Evolutionary conservation across 768 basidiomycete species (phyloP).

Genomic region (Kwoniella pini): DNA sequence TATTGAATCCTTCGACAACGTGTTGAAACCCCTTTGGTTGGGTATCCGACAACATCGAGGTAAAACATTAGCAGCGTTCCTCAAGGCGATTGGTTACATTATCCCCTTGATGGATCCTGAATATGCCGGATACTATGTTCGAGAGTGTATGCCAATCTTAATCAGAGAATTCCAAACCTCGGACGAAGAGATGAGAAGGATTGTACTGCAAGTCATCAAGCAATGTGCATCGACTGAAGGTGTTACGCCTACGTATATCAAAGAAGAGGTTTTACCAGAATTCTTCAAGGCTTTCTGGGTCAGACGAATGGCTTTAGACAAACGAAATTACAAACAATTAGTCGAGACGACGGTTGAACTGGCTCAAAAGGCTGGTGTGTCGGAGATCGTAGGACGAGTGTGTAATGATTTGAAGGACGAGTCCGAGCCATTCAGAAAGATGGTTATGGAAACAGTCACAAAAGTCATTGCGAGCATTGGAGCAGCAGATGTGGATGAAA

Average conservation of each 20-base stretch:
- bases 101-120: slow-evolving; percentile 99
- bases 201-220: slow-evolving; percentile 97
- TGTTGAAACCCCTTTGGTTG: slow-evolving; percentile 89
- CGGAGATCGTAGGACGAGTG: slow-evolving; percentile 87
- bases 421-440: slow-evolving; percentile 69
- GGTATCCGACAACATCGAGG: slow-evolving; percentile 94
- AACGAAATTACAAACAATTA: slow-evolving; percentile 93
- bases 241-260: slow-evolving; percentile 92
- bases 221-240: slow-evolving; percentile 98
- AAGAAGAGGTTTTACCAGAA: slow-evolving; percentile 95
- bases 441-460: slow-evolving; percentile 99
- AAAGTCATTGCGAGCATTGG: slow-evolving; percentile 91
- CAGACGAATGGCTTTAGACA: slow-evolving; percentile 88
- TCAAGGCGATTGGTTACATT: slow-evolving; percentile 98
- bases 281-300: slow-evolving; percentile 99
- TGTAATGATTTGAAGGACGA: slow-evolving; percentile 82
- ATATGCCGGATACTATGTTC: slow-evolving; percentile 98
- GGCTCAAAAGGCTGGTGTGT: slow-evolving; percentile 93
- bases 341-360: slow-evolving; percentile 99
- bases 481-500: slow-evolving; percentile 96
- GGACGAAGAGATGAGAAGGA: slow-evolving; percentile 99
- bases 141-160: slow-evolving; percentile 65
- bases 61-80: slow-evolving; percentile 89
- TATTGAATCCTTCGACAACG: slow-evolving; percentile 98
- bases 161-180: slow-evolving; percentile 95